Evolutionary conservation across 371 early-diverging fungal species (phyloP), one percentile per base, ranked within the genome.

Genomic region (Nematocida sp.): DNA sequence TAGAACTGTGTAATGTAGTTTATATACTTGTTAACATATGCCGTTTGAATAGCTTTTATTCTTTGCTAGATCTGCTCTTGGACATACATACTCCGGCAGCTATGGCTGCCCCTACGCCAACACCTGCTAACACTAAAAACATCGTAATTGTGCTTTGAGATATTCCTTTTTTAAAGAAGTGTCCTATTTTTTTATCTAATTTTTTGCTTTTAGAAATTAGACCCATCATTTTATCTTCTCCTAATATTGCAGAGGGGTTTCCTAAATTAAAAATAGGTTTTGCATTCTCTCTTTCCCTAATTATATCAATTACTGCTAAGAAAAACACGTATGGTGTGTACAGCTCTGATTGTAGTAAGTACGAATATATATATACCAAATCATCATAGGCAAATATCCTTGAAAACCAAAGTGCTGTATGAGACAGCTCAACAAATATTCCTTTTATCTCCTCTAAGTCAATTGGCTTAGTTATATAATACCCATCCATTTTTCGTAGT

Each of bases 351-450:
- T 42, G 33, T 4, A 78, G 54, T 11, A 78, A 45, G 33, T 67
- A 70, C 13, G 18, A 13, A 42, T 78, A 78, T 27, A 78, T 42
- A 20, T 25, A 47, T 7, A 54, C 33, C 11, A 78, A 27, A 40
- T 69, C 69, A 6, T 47, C 23, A 27, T 67, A 71, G 13, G n/a
- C 57, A 56, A 78, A 67, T 7, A 27, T 46, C 33, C 71, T 67
- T 23, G 60, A 25, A 25, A 78, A 78, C 80, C 80, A 78, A 11
- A 62, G 69, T 2, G 64, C 64, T 20, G 64, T 64, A 42, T 45
- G 39, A 13, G 33, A 15, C 42, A 64, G 45, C 64, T 64, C 64
- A 39, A 64, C 42, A n/a, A 64, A 27, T 15, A 42, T 64, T 23
- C 64, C 64, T n/a, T 64, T 45, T 42, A 64, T 33, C 64, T 64